phyloP scores from a whole-genome alignment of 352 stramenopile genomes.

The Phytophthora colocasiae region DNA sequence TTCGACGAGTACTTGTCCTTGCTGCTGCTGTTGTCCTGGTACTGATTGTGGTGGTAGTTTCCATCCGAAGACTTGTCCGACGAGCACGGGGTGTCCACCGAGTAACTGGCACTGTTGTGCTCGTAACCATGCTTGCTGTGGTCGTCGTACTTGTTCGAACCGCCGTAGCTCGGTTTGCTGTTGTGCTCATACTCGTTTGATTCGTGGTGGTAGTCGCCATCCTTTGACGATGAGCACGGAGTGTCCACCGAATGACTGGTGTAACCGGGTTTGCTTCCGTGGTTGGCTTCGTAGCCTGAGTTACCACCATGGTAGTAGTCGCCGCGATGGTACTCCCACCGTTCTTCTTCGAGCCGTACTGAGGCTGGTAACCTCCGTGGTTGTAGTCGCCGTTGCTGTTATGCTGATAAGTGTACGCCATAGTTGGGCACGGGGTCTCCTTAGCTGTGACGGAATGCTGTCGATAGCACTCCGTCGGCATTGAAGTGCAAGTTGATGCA shows the following conservation, averaged over 20 bases:
- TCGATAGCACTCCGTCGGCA: too few species aligned
- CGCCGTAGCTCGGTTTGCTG: background rate
- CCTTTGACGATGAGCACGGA: conserved; percentile 12
- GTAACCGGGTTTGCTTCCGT: background rate
- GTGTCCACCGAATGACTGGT: conserved; percentile 1
- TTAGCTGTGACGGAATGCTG: too few species aligned
- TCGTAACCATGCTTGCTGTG: conserved; percentile 4
- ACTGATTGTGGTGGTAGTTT: conserved; percentile 5
- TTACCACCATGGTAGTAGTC: conserved; percentile 1
- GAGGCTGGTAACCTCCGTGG: background rate
- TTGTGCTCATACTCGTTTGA: too few species aligned
- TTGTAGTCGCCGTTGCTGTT: too few species aligned
- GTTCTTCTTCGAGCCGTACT: background rate
- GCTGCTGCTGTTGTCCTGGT: conserved; percentile 4
- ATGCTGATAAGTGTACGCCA: too few species aligned
- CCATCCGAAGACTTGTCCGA: conserved; percentile 15
- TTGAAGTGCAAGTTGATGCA: too few species aligned
- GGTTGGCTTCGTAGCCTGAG: conserved; percentile 4
- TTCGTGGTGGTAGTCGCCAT: conserved; percentile 1
- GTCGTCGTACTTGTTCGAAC: conserved; percentile 3
- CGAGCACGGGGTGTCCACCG: conserved; percentile 11
- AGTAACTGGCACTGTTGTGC: background rate
- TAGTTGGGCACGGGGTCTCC: too few species aligned
- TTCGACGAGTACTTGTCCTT: conserved; percentile 27
- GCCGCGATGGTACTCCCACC: background rate